A percentile compares a stretch with the other conserved stretches of the same genome.
phyloP scores from a whole-genome alignment of 2,329 filamentous ascomycete species.

The Metarhizium brunneum region DNA sequence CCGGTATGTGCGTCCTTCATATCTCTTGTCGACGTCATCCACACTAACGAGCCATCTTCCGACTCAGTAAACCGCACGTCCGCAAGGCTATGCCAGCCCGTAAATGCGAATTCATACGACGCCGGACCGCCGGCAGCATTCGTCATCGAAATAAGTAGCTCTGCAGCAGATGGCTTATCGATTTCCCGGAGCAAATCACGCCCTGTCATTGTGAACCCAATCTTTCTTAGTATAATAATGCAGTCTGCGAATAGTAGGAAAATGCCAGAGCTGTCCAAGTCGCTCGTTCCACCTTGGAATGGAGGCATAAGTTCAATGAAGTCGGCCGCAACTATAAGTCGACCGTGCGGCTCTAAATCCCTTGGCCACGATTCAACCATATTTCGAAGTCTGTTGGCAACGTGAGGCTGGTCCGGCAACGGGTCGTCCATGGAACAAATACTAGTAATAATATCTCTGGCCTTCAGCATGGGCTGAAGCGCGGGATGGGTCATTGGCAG shows the following conservation, averaged over 20 bases:
- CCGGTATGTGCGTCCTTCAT: constrained; percentile 46
- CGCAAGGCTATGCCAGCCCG: constrained; percentile 59
- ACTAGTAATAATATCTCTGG: constrained; percentile 86
- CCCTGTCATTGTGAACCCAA: constrained; percentile 54
- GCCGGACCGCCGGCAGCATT: constrained; percentile 52
- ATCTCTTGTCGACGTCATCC: constrained; percentile 57
- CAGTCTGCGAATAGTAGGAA: constrained; percentile 80
- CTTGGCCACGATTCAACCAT: constrained; percentile 71
- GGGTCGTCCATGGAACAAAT: constrained; percentile 87
- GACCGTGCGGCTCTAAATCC: constrained; percentile 62
- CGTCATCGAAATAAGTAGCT: constrained; percentile 53
- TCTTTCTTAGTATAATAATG: constrained; percentile 67
- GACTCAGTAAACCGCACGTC: constrained; percentile 68
- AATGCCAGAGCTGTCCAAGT: constrained; percentile 51
- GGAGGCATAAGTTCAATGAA: constrained; percentile 69
- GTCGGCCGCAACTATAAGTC: constrained; percentile 74
- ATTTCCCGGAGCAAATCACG: constrained; percentile 75
- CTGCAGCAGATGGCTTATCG: constrained; percentile 65
- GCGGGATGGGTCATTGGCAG: constrained; percentile 81
- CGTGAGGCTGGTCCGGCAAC: constrained; percentile 59
- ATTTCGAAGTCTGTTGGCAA: constrained; percentile 64
- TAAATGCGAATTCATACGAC: constrained; percentile 64
- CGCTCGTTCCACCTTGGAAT: constrained; percentile 38
- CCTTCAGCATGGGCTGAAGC: constrained; percentile 72
- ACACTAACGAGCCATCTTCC: constrained; percentile 52